phyloP scores from a whole-genome alignment of 2,329 filamentous ascomycete genomes.

The Thelonectria rubi region DNA sequence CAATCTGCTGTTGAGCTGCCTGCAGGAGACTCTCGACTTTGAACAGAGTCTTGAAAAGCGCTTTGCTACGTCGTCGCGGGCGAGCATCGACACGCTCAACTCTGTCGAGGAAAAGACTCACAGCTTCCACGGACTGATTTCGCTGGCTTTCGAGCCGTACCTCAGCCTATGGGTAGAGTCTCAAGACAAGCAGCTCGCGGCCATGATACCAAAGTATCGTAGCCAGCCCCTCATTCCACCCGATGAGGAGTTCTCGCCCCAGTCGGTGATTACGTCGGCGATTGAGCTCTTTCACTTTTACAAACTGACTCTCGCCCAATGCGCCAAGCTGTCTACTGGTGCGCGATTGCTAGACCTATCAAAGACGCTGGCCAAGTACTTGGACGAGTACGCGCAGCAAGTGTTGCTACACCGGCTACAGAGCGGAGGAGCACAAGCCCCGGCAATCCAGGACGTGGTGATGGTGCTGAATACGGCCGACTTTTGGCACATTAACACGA shows the following conservation, averaged over 20 bases:
- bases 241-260: conserved; percentile 92
- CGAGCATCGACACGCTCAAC: conserved; percentile 89
- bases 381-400: conserved; percentile 95
- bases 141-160: conserved; percentile 96
- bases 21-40: conserved; percentile 97
- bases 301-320: conserved; percentile 90
- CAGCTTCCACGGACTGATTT: conserved; percentile 89
- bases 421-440: conserved; percentile 60
- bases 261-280: conserved; percentile 90
- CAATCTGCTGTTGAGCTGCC: conserved; percentile 84
- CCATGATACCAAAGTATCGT: conserved; percentile 88
- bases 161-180: conserved; percentile 97
- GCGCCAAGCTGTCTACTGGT: conserved; percentile 94
- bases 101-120: conserved; percentile 79
- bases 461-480: conserved; percentile 95
- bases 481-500: conserved; percentile 94
- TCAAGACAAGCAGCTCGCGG: conserved; percentile 86
- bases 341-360: conserved; percentile 85
- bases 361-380: conserved; percentile 86
- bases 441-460: conserved; percentile 77
- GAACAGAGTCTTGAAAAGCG: conserved; percentile 89
- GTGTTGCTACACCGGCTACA: conserved; percentile 80
- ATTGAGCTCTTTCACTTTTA: conserved; percentile 99
- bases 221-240: conserved; percentile 79
- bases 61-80: conserved; percentile 77